Evolutionary conservation across 2,329 filamentous ascomycete species (phyloP), one percentile per base, ranked within the genome.

Genomic region (Neopestalotiopsis sp.): DNA sequence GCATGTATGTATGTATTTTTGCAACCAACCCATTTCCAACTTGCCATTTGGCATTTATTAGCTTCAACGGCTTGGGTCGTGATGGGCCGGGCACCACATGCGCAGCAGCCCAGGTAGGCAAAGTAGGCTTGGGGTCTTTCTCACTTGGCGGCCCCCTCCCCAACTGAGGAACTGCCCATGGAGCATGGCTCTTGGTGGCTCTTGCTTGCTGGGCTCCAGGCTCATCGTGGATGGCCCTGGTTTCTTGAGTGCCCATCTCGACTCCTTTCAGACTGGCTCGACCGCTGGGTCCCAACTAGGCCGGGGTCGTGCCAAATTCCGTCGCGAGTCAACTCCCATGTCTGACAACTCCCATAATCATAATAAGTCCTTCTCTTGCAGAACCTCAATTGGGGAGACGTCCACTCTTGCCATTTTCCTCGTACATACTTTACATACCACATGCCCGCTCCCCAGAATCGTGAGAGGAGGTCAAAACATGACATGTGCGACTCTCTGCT

Each of bases 291-390:
- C 59, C 59, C 30, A 17, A 62, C 59, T 62, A 62, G 32, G 28
- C 59, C 59, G 34, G 59, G 30, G 34, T 59, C 59, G 59, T 62
- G 59, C 32, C 59, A 62, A 40, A 62, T 40, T 40, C 59, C 59
- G 59, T 62, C 59, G 59, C 59, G 59, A 62, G 28, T 62, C 59
- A 62, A 62, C 30, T 62, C 59, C 32, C 59, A 34, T 40, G 59
- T 40, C 34, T 62, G 30, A 20, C 59, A 62, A 62, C 59, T 38
- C 28, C 32, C 59, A 62, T 62, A 52, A 52, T 52, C 17, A 52
- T 52, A 52, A 52, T 52, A 62, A 62, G 59, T 62, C 7, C 24
- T 28, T 20, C 59, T 40, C 32, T 38, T 10, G 20, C 28, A 40
- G n/a, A 30, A 34, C 59, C 14, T 34, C 32, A 59, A 14, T 59